Base-by-base conservation (phyloP, 805 yeast species). In the Kluyveromyces siamensis region DNA sequence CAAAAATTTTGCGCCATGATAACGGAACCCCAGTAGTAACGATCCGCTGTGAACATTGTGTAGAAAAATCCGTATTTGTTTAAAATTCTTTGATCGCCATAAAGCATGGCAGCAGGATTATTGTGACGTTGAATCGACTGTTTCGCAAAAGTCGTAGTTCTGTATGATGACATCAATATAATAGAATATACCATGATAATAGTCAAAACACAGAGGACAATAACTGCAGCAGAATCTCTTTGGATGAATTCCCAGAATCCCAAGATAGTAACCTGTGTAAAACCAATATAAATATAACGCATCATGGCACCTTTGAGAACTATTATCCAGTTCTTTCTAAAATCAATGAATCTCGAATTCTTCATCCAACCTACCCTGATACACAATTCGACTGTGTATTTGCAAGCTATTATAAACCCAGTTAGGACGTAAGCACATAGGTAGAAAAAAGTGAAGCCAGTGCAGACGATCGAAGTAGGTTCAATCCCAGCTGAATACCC, bases 181-280 rank as follows among this genome's bases (percentile, higher is more conserved):
- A 86, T 71, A 2, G 79, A 77, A 6, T 83, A 52, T 1, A 86
- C 72, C 49, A 84, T 68, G 1, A 87, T 44, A 39, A 90, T 69
- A 65, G 87, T 81, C 44, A 90, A 68, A 37, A 79, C 83, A 2
- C 96, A 91, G 50, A 87, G 68, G 6, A 87, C 89, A 50, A 90
- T 79, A 30, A 90, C 88, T 0, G 96, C 96, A 1, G 95, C 84
- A 0, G 96, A 88, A 60, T 90, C 96, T 46, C 76, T 70, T 58
- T 75, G 75, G 8, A 84, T 79, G 65, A 88, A 89, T 70, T 90
- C 96, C 93, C 95, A 90, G 48, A 89, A 72, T 10, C 96, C 81
- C 50, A 90, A 74, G 46, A 89, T 78, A 16, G 81, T 72, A 50
- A 90, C 68, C 65, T 89, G 95, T 2, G 95, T 81, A 66, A 87